These are phyloP conservation scores for Nakazawaea populi DNA, from an alignment of 805 yeast genomes.

Conservation along the genomic window DNA sequence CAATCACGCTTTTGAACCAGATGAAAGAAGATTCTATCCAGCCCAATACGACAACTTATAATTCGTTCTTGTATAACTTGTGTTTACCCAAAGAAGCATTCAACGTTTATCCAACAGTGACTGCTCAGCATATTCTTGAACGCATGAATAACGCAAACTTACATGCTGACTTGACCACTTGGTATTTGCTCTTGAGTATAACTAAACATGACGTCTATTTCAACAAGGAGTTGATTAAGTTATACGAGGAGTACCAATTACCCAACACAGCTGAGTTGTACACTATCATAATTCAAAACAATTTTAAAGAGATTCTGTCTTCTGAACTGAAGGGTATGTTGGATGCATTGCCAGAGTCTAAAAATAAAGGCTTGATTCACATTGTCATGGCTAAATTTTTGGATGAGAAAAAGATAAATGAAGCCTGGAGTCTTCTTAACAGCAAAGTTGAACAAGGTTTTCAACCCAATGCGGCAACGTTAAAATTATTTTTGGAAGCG, in stretches of 20 bases:
- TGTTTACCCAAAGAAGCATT: conserved; percentile 14
- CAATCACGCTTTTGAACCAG: conserved; percentile 33
- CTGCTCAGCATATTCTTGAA: conserved; percentile 22
- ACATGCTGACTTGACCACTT: conserved; percentile 30
- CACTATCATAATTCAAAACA: neutral
- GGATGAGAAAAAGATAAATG: neutral
- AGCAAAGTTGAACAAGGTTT: neutral
- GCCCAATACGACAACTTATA: conserved; percentile 33
- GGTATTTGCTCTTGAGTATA: conserved; percentile 24
- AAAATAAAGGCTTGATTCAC: neutral
- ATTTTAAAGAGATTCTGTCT: neutral
- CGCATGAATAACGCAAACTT: conserved; percentile 24
- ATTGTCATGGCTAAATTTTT: neutral
- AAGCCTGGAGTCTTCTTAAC: conserved; percentile 1
- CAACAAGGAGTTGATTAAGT: conserved; percentile 24
- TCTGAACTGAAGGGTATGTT: neutral
- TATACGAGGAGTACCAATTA: conserved; percentile 23
- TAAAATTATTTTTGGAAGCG: conserved; percentile 25
- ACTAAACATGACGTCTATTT: conserved; percentile 22
- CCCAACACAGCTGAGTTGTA: conserved; percentile 21
- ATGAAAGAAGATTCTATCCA: conserved; percentile 27
- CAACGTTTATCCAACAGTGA: conserved; percentile 8
- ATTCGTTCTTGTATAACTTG: conserved; percentile 27
- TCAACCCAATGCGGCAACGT: conserved; percentile 9
- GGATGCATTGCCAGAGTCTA: neutral